Base-by-base conservation (phyloP, 2,329 filamentous ascomycete species). In the Huntiella abstrusa region DNA sequence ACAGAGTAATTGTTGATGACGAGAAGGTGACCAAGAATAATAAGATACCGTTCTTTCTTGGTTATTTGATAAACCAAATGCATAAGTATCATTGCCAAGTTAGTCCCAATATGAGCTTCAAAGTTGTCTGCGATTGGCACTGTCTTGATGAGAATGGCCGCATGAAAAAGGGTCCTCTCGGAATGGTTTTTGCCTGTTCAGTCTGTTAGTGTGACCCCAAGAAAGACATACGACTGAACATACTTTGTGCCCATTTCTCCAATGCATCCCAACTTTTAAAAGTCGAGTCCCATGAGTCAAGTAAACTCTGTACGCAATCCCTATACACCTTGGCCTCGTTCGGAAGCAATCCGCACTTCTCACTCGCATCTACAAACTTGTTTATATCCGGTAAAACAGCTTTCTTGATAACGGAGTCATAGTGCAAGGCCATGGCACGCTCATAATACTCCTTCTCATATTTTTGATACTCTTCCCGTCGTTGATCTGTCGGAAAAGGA, bases 271-370 rank as follows among this genome's bases (percentile, higher is more conserved):
- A 52, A 6, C 47, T 39, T 15, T 41, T 32, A 10, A 38, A 22
- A 12, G 47, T 38, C 12, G 33, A 17, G 15, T 47, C 34, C 34
- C 41, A 49, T 3, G 48, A n/a, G 5, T 47, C 32, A 12, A 45
- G 32, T 5, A 51, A 22, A 5, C 33, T 39, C 11, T 35, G 39
- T 12, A 46, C 22, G n/a, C 46, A 45, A 12, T 45, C 37, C 10
- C 44, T 36, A 33, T 47, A 43, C 13, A 45, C 41, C 35, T 46
- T 49, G 10, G 38, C 41, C 33, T 19, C 46, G 8, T 42, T 48
- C 13, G 43, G 41, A 11, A 11, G 12, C 32, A 49, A 38, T 12
- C 45, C 45, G 1, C 36, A 16, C 3, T 28, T 7, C 33, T 41
- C 19, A n/a, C 44, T 38, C 8, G 41, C 45, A 6, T 22, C 6